Percentiles rank a stretch among this genome's conserved stretches.
These are phyloP conservation scores for Coniochaeta pulveracea DNA, from an alignment of 2,329 filamentous ascomycete species.

Conservation along the genomic window DNA sequence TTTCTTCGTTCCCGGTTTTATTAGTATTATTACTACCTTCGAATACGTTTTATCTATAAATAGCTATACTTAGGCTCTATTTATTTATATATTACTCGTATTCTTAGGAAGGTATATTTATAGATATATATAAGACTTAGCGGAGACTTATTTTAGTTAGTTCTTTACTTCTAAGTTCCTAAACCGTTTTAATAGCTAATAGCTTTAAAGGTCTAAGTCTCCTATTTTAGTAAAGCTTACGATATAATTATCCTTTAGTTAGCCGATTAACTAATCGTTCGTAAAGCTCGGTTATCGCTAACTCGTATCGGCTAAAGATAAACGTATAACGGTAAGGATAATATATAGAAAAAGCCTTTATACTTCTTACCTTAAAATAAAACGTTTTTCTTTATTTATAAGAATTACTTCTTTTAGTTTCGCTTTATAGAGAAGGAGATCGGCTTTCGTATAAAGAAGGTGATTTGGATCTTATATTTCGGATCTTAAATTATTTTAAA, in stretches of 20 bases:
- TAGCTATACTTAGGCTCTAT: neutral
- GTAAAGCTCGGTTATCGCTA: neutral
- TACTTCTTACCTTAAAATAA: neutral
- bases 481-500: neutral
- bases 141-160: conserved; percentile 4
- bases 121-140: conserved; percentile 1
- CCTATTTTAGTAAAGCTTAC: neutral
- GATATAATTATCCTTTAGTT: neutral
- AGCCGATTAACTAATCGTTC: conserved; percentile 2
- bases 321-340: neutral
- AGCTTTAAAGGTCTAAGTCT: neutral
- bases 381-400: neutral
- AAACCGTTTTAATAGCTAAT: conserved; percentile 3
- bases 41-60: no score
- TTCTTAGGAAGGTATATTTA: no score
- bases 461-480: neutral
- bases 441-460: neutral
- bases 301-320: neutral
- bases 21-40: no score
- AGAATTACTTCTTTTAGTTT: neutral
- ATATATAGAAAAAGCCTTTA: neutral
- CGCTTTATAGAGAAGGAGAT: neutral
- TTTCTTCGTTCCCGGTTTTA: no score
- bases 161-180: neutral
- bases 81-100: conserved; percentile 1